phyloP scores from a whole-genome alignment of 257 asterid genomes.

The Jaltomata sinuosa region DNA sequence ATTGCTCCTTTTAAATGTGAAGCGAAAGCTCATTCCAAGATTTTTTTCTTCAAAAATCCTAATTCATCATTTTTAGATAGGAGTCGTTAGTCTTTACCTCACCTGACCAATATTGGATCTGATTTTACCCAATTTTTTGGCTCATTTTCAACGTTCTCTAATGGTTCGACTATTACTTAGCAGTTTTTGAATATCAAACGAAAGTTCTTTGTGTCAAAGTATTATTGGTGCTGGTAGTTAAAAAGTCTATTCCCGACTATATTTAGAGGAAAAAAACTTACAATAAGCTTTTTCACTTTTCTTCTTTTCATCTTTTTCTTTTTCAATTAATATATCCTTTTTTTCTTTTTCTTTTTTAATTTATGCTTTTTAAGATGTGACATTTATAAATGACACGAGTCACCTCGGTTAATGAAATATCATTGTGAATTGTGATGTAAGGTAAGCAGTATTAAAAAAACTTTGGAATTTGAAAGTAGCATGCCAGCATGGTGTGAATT shows the following conservation, averaged over 20 bases:
- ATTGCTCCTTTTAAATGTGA: no score
- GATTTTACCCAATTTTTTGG: no score
- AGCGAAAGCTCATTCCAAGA: no score
- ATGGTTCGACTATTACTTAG: no score
- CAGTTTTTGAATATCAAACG: no score
- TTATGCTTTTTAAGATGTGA: neutral
- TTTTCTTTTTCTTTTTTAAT: neutral
- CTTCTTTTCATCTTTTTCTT: neutral
- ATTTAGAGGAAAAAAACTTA: neutral
- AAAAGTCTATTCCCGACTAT: neutral
- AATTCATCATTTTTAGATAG: no score
- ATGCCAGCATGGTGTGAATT: neutral
- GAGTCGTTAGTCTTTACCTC: no score
- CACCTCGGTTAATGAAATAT: neutral
- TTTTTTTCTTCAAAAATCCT: no score
- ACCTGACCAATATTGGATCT: no score
- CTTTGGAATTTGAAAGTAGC: neutral
- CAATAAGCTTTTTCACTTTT: neutral
- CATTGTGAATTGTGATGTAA: neutral
- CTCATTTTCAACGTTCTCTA: no score
- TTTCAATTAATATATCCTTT: no score
- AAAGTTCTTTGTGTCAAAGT: no score
- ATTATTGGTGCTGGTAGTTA: neutral
- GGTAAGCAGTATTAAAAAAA: neutral
- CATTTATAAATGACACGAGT: neutral